Conservation (phyloP, 805 yeast species). For the Crinitomyces ghanaensis region DNA sequence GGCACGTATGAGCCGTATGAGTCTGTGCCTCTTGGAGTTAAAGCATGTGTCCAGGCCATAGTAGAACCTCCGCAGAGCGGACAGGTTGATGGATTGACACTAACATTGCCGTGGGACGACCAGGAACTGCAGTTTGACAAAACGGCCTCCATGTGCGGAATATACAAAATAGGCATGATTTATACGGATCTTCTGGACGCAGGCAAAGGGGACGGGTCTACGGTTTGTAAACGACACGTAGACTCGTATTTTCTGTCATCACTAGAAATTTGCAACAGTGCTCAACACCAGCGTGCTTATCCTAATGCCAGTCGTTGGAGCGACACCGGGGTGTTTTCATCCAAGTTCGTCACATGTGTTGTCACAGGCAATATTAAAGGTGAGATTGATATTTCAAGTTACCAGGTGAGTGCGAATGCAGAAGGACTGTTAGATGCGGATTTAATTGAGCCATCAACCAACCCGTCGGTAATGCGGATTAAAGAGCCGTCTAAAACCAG, state of each 20-base stretch:
- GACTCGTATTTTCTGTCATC: constrained; percentile 84
- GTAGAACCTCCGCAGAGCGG: constrained; percentile 87
- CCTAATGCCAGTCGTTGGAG: constrained; percentile 58
- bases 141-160: constrained; percentile 48
- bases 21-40: constrained; percentile 82
- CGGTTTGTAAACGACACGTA: constrained; percentile 83
- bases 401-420: constrained; percentile 80
- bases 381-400: constrained; percentile 82
- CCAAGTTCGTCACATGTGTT: constrained; percentile 89
- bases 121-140: constrained; percentile 40
- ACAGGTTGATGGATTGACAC: constrained; percentile 73
- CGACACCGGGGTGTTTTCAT: constrained; percentile 55
- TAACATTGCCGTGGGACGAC: constrained; percentile 42
- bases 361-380: constrained; percentile 80
- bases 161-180: constrained; percentile 66
- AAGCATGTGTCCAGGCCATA: constrained; percentile 87
- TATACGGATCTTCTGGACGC: constrained; percentile 87
- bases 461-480: constrained; percentile 77
- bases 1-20: constrained; percentile 74
- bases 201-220: constrained; percentile 79
- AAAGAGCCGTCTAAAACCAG: constrained; percentile 60
- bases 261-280: constrained; percentile 77
- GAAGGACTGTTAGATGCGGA: constrained; percentile 84
- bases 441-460: constrained; percentile 75
- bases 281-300: constrained; percentile 55